Evolutionary conservation across 345 rosid species (phyloP).

Genomic region (Gossypium stocksii): DNA sequence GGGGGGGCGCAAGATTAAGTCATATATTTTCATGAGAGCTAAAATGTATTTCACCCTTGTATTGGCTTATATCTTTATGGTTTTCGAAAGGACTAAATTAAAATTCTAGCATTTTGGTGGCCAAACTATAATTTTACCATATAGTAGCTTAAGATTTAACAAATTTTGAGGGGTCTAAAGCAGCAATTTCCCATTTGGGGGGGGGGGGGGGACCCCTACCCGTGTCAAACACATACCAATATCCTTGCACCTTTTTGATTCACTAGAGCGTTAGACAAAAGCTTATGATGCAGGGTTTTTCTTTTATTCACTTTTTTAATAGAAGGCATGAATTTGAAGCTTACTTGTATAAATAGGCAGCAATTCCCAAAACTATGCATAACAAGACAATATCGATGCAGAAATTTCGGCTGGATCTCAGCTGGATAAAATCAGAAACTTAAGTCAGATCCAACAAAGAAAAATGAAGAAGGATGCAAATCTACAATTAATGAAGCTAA

Average conservation of each 20-base stretch:
- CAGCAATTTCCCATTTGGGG: too few relatives aligned
- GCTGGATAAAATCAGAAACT: constrained; percentile 43
- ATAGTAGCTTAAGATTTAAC: too few relatives aligned
- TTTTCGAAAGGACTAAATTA: too few relatives aligned
- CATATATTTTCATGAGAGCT: too few relatives aligned
- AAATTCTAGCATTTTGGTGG: too few relatives aligned
- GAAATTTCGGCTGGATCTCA: constrained; percentile 96
- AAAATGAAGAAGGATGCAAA: constrained; percentile 13
- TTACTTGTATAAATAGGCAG: constrained; percentile 99
- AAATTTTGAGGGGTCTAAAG: too few relatives aligned
- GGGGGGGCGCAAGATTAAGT: too few relatives aligned
- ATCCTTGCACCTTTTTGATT: neutral
- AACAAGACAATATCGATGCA: constrained; percentile 84
- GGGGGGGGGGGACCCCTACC: neutral
- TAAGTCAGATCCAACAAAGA: constrained; percentile 24
- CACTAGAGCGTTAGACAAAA: neutral
- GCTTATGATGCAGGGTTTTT: neutral
- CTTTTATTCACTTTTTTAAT: neutral
- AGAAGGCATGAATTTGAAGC: constrained; percentile 24
- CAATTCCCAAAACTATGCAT: constrained; percentile 85
- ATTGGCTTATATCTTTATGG: too few relatives aligned
- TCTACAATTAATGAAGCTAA: constrained; percentile 4
- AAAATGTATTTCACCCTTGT: too few relatives aligned
- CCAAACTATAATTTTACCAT: too few relatives aligned
- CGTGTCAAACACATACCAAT: neutral